Base-by-base conservation (phyloP, 75 land plant species). In the Ceratopteris richardii region DNA sequence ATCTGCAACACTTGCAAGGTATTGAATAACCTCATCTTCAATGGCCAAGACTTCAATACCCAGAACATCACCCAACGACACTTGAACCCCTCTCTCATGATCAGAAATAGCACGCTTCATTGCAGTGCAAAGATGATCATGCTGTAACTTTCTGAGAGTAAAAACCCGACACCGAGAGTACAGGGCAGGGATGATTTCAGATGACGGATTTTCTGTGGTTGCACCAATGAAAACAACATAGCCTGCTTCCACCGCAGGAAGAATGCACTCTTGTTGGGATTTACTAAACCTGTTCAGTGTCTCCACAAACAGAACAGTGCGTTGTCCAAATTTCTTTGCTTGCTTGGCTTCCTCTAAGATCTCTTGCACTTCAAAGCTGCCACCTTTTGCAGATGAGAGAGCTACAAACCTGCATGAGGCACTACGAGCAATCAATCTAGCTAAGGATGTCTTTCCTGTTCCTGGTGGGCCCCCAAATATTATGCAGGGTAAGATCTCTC, bases 121-220 rank as follows among this genome's bases (percentile, higher is more conserved):
- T 6, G 87, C 70, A 3, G 11, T 18, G 1, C 57, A 36, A 0
- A 90, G 47, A 39, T 90, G 78, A 14, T 71, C 61, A 1, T 87
- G 79, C 24, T 62, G 61, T 20, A 90, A 64, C 21, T 83, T 79
- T 43, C 73, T 69, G 21, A 90, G 76, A 0, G 71, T 64, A 12
- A 90, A 73, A 27, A 90, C 93, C 20, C 85, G 66, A 69, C 85
- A 83, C 25, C 96, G 71, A 24, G 93, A 90, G 40, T 87, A 68
- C 50, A 87, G 64, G 0, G 93, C 88, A 30, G 85, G 82, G 44
- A 79, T 77, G 70, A 90, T 56, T 60, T 90, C 88, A 58, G 87
- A 87, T 1, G 93, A 87, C 0, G 96, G 96, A 42, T 90, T 90
- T 68, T 90, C 96, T 0, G 96, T 90, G 25, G 96, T 91, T 21